Base-by-base conservation (phyloP, 2,329 filamentous ascomycete genomes). In the Sordariomycetes sp. region DNA sequence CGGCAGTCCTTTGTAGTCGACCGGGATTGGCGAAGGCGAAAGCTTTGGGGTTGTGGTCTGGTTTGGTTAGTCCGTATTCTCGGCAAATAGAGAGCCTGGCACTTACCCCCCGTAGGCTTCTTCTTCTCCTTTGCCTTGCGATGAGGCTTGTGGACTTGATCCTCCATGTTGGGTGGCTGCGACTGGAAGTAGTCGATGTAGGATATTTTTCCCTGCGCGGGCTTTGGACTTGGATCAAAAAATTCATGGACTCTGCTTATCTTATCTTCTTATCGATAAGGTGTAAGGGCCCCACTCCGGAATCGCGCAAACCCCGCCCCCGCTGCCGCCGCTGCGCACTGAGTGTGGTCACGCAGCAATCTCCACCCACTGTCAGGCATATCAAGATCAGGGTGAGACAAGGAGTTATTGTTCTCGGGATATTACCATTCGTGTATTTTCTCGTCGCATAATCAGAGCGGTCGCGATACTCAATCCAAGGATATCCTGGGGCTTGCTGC, bases 111-210 rank as follows among this genome's bases (percentile, higher is more conserved):
- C 51, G 85, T 72, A 54, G 76, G 74, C 63, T 69, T 61, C 78
- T 95, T 95, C 79, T 95, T 96, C 74, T 94, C 89, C 74, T 96
- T 97, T 34, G 86, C 77, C 68, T 89, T 86, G 67, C 92, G 82
- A 78, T 97, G 93, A 66, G 90, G 83, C 73, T 90, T 86, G 69
- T 97, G 91, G 52, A 80, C 72, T 76, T 97, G 92, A 61, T 90
- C 82, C 70, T 92, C 88, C 88, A 91, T 92, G 65, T 62, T 79
- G 71, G 70, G 57, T 20, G 22, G 52, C 12, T 53, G 14, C 6
- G 37, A 34, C 35, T n/a, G 51, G 46, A 35, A 22, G 54, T 54
- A 22, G 57, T 40, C 25, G 16, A 20, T 40, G 20, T 14, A 18
- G 20, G 12, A n/a, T 28, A 20, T 51, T 51, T 57, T 32, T 46